These are phyloP conservation scores for Aspergillus hancockii DNA, from an alignment of 495 filamentous ascomycete genomes.

Conservation along the genomic window DNA sequence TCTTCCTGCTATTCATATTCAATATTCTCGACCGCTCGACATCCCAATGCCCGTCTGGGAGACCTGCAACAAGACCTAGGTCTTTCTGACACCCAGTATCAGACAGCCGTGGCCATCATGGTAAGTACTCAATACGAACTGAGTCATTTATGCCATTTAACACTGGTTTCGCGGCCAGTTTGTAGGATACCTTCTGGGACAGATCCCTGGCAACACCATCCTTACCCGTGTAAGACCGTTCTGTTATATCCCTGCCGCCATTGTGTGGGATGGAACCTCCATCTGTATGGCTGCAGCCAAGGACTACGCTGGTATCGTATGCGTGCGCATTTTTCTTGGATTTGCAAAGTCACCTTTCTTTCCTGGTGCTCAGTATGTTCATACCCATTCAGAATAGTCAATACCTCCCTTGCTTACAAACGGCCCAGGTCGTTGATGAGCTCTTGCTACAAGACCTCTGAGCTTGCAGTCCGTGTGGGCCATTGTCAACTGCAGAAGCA, in stretches of 20 bases:
- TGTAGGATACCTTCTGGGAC: constrained; percentile 49
- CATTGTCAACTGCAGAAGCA: constrained; percentile 26
- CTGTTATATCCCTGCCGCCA: constrained; percentile 34
- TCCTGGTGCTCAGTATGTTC: constrained; percentile 40
- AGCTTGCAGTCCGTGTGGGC: constrained; percentile 26
- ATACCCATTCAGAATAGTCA: constrained; percentile 11
- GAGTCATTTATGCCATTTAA: background rate
- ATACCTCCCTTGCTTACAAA: constrained; percentile 2
- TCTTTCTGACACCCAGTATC: constrained; percentile 26
- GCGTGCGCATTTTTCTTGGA: constrained; percentile 39
- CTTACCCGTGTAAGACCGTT: constrained; percentile 40
- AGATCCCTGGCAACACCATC: constrained; percentile 59
- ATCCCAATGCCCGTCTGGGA: constrained; percentile 31
- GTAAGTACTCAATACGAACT: background rate
- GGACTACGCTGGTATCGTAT: constrained; percentile 41
- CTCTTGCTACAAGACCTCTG: constrained; percentile 28
- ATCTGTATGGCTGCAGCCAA: constrained; percentile 42
- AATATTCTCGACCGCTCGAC: constrained; percentile 32
- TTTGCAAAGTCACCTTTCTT: constrained; percentile 53
- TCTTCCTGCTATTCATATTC: constrained; percentile 38
- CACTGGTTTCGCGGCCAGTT: constrained; percentile 4
- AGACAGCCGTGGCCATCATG: constrained; percentile 25
- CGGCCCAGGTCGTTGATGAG: constrained; percentile 17
- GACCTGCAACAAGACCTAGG: constrained; percentile 26
- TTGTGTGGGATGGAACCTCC: constrained; percentile 27